phyloP scores from a whole-genome alignment of 176 grass and related monocot species.

The Juncus effusus region DNA sequence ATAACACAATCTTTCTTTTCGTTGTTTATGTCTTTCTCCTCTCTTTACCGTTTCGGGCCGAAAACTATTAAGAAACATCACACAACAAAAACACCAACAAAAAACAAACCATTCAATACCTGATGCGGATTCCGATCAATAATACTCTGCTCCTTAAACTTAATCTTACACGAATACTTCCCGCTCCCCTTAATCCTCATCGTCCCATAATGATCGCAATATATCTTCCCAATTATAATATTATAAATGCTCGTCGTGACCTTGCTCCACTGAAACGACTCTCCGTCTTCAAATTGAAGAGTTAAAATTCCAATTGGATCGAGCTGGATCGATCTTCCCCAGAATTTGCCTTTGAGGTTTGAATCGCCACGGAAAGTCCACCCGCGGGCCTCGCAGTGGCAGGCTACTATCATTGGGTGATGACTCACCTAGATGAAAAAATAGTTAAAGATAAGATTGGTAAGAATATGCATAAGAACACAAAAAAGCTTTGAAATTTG shows the following conservation, averaged over 20 bases:
- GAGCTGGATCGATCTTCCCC: constrained; percentile 96
- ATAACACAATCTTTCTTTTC: too few relatives aligned
- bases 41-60: too few relatives aligned
- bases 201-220: constrained; percentile 95
- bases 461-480: too few relatives aligned
- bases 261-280: constrained; percentile 95
- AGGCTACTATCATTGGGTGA: constrained; percentile 93
- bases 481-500: too few relatives aligned
- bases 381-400: constrained; percentile 84
- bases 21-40: too few relatives aligned
- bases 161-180: constrained; percentile 89
- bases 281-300: constrained; percentile 91
- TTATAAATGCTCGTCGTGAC: constrained; percentile 98
- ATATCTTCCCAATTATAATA: constrained; percentile 99
- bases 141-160: constrained; percentile 96
- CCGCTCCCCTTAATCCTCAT: constrained; percentile 89
- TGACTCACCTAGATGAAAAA: constrained; percentile 68
- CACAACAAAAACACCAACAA: too few relatives aligned
- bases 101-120: constrained; percentile 28
- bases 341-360: constrained; percentile 96
- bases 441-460: neutral
- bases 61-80: too few relatives aligned
- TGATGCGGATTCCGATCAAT: constrained; percentile 91
- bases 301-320: constrained; percentile 89
- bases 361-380: constrained; percentile 96